A percentile compares a stretch with the other conserved stretches of the same genome.
These are phyloP conservation scores for Glonium stellatum DNA, from an alignment of 495 filamentous ascomycete species.

Conservation along the genomic window DNA sequence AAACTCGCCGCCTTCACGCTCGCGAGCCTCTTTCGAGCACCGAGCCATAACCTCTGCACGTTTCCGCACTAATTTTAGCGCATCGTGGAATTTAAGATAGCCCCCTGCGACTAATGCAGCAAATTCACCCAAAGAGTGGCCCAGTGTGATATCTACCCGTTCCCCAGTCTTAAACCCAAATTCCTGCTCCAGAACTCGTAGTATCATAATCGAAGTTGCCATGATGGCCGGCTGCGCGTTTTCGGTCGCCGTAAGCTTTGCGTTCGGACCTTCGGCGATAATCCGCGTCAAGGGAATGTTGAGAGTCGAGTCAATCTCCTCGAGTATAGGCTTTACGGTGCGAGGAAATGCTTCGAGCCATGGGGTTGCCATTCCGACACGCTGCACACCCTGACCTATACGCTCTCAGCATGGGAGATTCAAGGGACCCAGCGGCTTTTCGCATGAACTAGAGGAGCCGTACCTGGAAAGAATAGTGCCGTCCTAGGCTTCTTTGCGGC, in stretches of 20 bases:
- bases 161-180: constrained; percentile 67
- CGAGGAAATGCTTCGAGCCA: constrained; percentile 79
- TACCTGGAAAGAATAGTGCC: constrained; percentile 42
- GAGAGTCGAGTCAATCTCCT: constrained; percentile 75
- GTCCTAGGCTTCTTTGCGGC: constrained; percentile 33
- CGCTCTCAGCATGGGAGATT: background rate
- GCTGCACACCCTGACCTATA: constrained; percentile 87
- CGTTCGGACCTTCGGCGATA: constrained; percentile 72
- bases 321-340: constrained; percentile 62
- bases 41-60: constrained; percentile 81
- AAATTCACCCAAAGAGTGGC: constrained; percentile 94
- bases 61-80: constrained; percentile 65
- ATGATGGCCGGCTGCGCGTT: constrained; percentile 95
- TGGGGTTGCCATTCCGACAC: constrained; percentile 79
- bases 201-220: constrained; percentile 83
- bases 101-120: constrained; percentile 79
- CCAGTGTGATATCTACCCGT: constrained; percentile 71
- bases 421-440: background rate
- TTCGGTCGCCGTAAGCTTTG: constrained; percentile 67
- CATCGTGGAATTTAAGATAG: constrained; percentile 69
- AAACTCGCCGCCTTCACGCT: constrained; percentile 60
- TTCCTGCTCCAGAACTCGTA: constrained; percentile 79
- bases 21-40: constrained; percentile 57
- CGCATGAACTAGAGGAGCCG: background rate
- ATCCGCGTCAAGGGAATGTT: constrained; percentile 62